These are phyloP conservation scores for Pelagophyceae sp. DNA, from an alignment of 352 stramenopile genomes.

Conservation along the genomic window DNA sequence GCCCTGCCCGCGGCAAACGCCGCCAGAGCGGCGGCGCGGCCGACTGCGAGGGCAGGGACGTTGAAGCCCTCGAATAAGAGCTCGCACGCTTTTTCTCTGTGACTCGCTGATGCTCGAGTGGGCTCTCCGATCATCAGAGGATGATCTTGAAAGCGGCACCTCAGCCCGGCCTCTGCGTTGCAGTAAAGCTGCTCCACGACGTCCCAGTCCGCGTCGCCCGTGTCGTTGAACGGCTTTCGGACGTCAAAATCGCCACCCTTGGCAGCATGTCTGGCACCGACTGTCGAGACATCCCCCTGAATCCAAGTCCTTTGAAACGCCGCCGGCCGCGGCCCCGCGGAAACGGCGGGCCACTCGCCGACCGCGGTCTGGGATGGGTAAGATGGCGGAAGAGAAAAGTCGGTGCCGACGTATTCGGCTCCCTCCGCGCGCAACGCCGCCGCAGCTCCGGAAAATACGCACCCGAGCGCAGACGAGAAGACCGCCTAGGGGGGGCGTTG, in stretches of 20 bases:
- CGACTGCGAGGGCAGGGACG: conserved; percentile 73
- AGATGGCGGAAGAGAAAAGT: not conserved
- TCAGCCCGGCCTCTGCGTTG: conserved; percentile 24
- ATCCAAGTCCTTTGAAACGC: not conserved
- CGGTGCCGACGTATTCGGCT: too few relatives aligned
- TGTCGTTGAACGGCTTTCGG: conserved; percentile 21
- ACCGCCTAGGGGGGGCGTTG: too few relatives aligned
- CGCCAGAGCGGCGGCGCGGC: conserved; percentile 72
- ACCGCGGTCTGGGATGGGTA: not conserved
- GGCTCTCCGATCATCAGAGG: conserved; percentile 32
- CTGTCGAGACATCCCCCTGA: not conserved
- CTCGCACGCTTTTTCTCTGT: conserved; percentile 32
- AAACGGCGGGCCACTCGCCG: not conserved
- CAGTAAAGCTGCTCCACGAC: conserved; percentile 33
- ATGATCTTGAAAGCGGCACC: conserved; percentile 23
- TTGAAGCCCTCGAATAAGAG: conserved; percentile 84
- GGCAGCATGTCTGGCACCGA: not conserved
- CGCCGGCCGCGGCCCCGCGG: too few relatives aligned
- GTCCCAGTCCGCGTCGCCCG: conserved; percentile 31
- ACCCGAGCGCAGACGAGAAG: too few relatives aligned
- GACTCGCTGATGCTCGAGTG: conserved; percentile 28
- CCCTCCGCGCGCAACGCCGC: too few relatives aligned
- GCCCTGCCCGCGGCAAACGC: conserved; percentile 76
- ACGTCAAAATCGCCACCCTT: conserved; percentile 22
- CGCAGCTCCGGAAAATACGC: too few relatives aligned